Evolutionary conservation across 1,284 basidiomycete species (phyloP).

Genomic region (Apiotrichum laibachii): DNA sequence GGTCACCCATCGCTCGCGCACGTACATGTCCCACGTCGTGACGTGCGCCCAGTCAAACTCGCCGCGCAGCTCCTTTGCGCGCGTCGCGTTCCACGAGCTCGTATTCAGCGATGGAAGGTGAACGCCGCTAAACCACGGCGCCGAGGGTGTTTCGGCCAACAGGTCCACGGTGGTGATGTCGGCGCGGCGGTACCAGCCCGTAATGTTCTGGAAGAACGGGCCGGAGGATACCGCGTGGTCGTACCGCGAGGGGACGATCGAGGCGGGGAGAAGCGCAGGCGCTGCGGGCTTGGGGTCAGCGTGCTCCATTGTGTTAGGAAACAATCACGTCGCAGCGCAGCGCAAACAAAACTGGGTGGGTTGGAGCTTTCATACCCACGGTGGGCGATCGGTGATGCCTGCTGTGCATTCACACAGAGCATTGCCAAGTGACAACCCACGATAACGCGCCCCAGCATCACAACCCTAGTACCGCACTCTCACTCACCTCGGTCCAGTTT

Average conservation of each 20-base stretch:
- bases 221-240: slow-evolving; percentile 17
- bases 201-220: slow-evolving; percentile 45
- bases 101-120: slow-evolving; percentile 32
- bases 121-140: slow-evolving; percentile 31
- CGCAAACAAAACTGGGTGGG: neutral
- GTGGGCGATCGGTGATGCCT: too few relatives aligned
- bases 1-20: slow-evolving; percentile 30
- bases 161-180: slow-evolving; percentile 29
- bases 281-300: slow-evolving; percentile 27
- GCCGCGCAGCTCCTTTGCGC: slow-evolving; percentile 35
- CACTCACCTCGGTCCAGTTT: slow-evolving; percentile 44
- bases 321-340: neutral
- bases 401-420: too few relatives aligned
- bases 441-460: too few relatives aligned
- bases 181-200: slow-evolving; percentile 48
- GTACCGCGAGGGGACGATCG: slow-evolving; percentile 35
- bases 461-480: too few relatives aligned
- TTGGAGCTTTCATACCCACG: too few relatives aligned
- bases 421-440: too few relatives aligned
- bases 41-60: slow-evolving; percentile 40
- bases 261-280: slow-evolving; percentile 27
- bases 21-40: slow-evolving; percentile 40
- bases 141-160: slow-evolving; percentile 1
- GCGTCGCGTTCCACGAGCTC: slow-evolving; percentile 33
- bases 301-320: too few relatives aligned